Base-by-base conservation (phyloP, 306 rosid genomes). In the Lathyrus sativus region DNA sequence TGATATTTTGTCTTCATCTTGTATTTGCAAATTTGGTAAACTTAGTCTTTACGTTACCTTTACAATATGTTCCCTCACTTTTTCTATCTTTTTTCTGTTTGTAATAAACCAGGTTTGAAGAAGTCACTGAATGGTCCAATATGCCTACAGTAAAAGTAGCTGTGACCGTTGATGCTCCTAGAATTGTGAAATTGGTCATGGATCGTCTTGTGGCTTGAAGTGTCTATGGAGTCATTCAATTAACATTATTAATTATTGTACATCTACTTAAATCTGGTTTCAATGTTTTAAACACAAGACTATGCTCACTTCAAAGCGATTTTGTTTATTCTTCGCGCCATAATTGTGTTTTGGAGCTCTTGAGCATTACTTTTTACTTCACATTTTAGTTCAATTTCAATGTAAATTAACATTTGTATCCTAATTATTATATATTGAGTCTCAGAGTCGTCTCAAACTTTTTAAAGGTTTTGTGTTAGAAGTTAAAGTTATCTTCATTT, bases 101-200 rank as follows among this genome's bases (percentile, higher is more conserved):
- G 77, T n/a, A 29, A 56, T 69, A 28, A 71, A 64, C 65, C 79
- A 92, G 97, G 86, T 93, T 88, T 74, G 95, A 68, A 3, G 97
- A 93, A 84, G 74, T 76, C 44, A 88, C 89, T 33, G 98, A 88
- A 70, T 93, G 98, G 98, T 83, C 87, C 5, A 78, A 85, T 68
- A 84, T 76, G 76, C 97, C 97, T 10, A 51, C 89, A 0, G 93
- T 88, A 73, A 93, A 88, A 86, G 97, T 93, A 17, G 98, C 97
- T 3, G 96, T 93, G 69, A 93, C 97, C 5, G 96, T 90, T 62
- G 96, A 90, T 76, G 96, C 96, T 62, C 93, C 91, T 0, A 63
- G 76, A 26, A 83, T 79, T 28, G 64, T 85, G 53, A 85, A 85
- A 66, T 17, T 90, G 83, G 68, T 93, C 53, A 89, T 88, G 90